Conservation (phyloP, 306 rosid species). For the Glycine soja region DNA sequence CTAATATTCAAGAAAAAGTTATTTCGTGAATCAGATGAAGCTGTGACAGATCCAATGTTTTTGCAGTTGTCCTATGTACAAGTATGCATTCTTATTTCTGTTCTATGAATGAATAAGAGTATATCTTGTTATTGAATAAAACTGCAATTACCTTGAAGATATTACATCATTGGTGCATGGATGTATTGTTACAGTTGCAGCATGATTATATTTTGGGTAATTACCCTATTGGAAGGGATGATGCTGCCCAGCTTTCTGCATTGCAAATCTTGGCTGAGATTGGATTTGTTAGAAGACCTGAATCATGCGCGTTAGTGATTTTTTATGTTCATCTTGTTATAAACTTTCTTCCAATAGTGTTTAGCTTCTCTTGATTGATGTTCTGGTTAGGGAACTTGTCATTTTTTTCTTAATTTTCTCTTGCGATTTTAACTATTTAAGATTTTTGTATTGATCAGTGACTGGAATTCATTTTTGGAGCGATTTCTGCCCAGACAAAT, state of each 20-base stretch:
- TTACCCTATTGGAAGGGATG: constrained; percentile 95
- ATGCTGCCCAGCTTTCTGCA: constrained; percentile 92
- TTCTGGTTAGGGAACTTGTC: constrained; percentile 22
- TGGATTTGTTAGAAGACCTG: constrained; percentile 73
- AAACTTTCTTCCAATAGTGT: constrained; percentile 26
- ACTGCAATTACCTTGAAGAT: constrained; percentile 26
- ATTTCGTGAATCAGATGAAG: constrained; percentile 96
- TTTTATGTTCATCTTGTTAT: constrained; percentile 36
- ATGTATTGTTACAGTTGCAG: constrained; percentile 74
- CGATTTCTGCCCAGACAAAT: constrained; percentile 87
- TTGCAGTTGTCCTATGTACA: constrained; percentile 92
- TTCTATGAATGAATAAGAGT: constrained; percentile 11
- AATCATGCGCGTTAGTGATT: constrained; percentile 84
- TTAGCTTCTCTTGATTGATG: constrained; percentile 27
- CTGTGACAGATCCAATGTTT: constrained; percentile 90
- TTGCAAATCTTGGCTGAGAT: constrained; percentile 90
- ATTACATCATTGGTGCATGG: constrained; percentile 32
- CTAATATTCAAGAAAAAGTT: constrained; percentile 81
- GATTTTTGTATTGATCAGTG: constrained; percentile 60
- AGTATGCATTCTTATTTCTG: constrained; percentile 53
- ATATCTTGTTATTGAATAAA: constrained; percentile 23
- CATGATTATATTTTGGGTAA: constrained; percentile 94
- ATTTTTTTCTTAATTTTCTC: neutral
- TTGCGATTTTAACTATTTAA: constrained; percentile 30
- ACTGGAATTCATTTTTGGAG: constrained; percentile 91